phyloP scores from a whole-genome alignment of 805 yeast species.

The Nakazawaea wickerhamii region DNA sequence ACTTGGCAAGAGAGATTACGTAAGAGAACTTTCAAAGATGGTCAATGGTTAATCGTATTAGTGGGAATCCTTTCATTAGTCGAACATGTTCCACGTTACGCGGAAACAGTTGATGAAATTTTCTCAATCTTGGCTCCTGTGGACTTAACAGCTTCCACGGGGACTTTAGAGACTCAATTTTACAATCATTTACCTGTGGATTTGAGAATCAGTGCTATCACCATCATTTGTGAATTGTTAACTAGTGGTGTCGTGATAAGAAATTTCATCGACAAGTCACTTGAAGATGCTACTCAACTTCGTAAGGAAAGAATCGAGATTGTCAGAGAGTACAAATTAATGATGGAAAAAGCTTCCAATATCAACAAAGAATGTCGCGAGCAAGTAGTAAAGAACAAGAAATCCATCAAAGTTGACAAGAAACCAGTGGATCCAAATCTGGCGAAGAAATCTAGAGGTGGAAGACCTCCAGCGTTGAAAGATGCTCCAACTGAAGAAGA shows the following conservation, averaged over 20 bases:
- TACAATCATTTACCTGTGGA: constrained; percentile 44
- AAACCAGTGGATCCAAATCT: constrained; percentile 20
- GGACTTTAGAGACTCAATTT: constrained; percentile 47
- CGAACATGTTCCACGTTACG: constrained; percentile 51
- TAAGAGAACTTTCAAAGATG: constrained; percentile 71
- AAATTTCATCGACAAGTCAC: constrained; percentile 57
- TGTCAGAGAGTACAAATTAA: constrained; percentile 51
- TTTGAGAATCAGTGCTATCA: constrained; percentile 51
- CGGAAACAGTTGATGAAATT: constrained; percentile 42
- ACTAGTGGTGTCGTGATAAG: constrained; percentile 56
- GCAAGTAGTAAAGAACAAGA: constrained; percentile 22
- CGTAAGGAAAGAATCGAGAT: constrained; percentile 65
- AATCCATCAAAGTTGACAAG: constrained; percentile 20
- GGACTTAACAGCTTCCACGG: constrained; percentile 40
- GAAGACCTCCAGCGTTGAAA: constrained; percentile 21
- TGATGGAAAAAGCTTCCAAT: constrained; percentile 45
- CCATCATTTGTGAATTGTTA: constrained; percentile 59
- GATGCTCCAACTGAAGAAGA: constrained; percentile 30
- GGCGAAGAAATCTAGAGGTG: constrained; percentile 21
- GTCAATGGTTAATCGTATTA: constrained; percentile 77
- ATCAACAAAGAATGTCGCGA: constrained; percentile 36
- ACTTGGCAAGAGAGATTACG: constrained; percentile 78
- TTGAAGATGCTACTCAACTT: constrained; percentile 55
- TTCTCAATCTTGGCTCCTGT: constrained; percentile 55
- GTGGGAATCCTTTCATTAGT: constrained; percentile 65